Evolutionary conservation across 139 green algal species (phyloP).

Genomic region (Coelastrella sp.): DNA sequence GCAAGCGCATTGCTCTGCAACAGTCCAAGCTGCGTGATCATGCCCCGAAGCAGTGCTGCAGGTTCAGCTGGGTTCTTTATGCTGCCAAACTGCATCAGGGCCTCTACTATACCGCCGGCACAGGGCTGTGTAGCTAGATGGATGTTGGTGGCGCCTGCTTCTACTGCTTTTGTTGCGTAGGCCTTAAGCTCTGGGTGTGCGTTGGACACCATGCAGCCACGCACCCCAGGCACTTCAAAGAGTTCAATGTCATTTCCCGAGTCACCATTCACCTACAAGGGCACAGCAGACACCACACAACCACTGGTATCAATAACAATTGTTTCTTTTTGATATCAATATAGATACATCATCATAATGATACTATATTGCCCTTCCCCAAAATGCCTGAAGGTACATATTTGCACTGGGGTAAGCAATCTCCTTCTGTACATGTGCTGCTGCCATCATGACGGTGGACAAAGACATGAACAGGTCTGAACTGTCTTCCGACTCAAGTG

Average conservation of each 20-base stretch:
- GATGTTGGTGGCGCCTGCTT: slow-evolving; percentile 32
- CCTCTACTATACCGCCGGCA: slow-evolving; percentile 89
- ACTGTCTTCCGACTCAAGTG: no score
- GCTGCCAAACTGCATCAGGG: slow-evolving; percentile 79
- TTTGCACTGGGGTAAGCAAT: no score
- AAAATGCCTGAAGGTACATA: no score
- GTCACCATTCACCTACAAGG: slow-evolving; percentile 91
- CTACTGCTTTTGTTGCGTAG: slow-evolving; percentile 58
- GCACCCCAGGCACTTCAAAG: slow-evolving; percentile 82
- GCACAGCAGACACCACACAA: not conserved
- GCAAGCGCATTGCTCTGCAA: slow-evolving; percentile 42
- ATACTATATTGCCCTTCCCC: no score
- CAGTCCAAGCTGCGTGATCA: slow-evolving; percentile 1
- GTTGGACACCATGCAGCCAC: slow-evolving; percentile 89
- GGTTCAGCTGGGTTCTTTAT: not conserved
- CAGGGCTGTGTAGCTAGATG: slow-evolving; percentile 76
- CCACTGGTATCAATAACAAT: no score
- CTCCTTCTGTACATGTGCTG: no score
- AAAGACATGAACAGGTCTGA: no score
- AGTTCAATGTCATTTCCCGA: slow-evolving; percentile 95
- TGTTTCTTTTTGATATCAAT: no score
- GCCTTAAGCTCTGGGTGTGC: slow-evolving; percentile 86
- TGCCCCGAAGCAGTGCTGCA: slow-evolving; percentile 21
- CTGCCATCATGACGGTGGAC: no score
- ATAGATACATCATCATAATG: no score